Conservation (phyloP, 2,329 filamentous ascomycete genomes). For the Aspergillus persii region DNA sequence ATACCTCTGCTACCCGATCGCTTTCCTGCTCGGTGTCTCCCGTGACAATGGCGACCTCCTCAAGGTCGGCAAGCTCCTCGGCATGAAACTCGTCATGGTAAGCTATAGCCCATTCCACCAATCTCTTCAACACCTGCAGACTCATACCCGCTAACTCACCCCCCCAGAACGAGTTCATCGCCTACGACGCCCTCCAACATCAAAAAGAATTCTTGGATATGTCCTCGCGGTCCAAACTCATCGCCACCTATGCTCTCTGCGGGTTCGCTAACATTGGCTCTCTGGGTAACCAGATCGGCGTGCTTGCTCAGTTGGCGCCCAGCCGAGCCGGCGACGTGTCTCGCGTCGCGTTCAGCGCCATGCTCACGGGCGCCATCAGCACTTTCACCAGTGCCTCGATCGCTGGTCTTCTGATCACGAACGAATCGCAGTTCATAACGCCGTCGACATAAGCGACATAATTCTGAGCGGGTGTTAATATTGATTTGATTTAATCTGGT, state of each 20-base stretch:
- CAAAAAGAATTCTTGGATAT: conserved; percentile 56
- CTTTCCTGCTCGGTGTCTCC: conserved; percentile 78
- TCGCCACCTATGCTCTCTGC: conserved; percentile 83
- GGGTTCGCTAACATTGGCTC: conserved; percentile 82
- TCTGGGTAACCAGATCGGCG: conserved; percentile 85
- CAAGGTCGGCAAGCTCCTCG: conserved; percentile 74
- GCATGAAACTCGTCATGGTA: conserved; percentile 75
- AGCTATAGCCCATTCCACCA: conserved; percentile 23
- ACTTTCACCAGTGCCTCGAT: conserved; percentile 77
- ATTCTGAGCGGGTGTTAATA: no score
- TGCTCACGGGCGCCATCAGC: conserved; percentile 73
- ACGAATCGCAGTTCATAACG: conserved; percentile 31
- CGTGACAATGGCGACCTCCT: conserved; percentile 59
- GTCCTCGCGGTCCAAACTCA: conserved; percentile 69
- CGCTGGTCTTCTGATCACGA: conserved; percentile 70
- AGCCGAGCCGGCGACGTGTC: conserved; percentile 72
- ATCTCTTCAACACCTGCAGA: not conserved
- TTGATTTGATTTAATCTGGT: no score
- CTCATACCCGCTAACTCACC: not conserved
- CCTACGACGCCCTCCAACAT: conserved; percentile 60
- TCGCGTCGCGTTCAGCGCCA: conserved; percentile 70
- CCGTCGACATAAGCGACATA: not conserved
- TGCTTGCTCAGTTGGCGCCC: conserved; percentile 77
- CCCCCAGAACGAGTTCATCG: conserved; percentile 71
- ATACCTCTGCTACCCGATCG: conserved; percentile 73